Percentiles rank a stretch among this genome's conserved stretches.
phyloP scores from a whole-genome alignment of 2,329 filamentous ascomycete species.

The Didymella segeticola region DNA sequence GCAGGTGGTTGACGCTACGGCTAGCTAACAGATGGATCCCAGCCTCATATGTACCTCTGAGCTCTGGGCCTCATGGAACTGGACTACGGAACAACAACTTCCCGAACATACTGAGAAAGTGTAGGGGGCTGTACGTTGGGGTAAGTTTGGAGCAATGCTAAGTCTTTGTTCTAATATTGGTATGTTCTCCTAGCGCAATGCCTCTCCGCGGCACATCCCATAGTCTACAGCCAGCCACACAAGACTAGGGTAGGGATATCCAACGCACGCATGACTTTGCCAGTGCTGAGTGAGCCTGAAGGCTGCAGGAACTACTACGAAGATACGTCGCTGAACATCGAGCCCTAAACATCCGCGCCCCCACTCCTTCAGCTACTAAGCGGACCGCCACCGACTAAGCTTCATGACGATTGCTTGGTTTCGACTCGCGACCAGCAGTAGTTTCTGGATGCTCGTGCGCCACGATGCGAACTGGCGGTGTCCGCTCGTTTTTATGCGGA shows the following conservation, averaged over 20 bases:
- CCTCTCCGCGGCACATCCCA: conserved; percentile 5
- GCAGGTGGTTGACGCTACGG: conserved; percentile 21
- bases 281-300: conserved; percentile 1
- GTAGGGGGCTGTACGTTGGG: background rate
- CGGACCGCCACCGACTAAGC: conserved; percentile 29
- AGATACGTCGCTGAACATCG: background rate
- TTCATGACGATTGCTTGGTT: conserved; percentile 2
- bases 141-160: conserved; percentile 1
- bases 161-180: conserved; percentile 2
- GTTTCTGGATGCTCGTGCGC: background rate
- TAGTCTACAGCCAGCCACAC: conserved; percentile 15
- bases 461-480: conserved; percentile 2
- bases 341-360: background rate
- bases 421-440: conserved; percentile 5
- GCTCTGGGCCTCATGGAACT: background rate
- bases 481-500: no score
- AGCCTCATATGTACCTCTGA: conserved; percentile 2
- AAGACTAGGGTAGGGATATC: background rate
- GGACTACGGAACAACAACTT: background rate
- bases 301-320: background rate
- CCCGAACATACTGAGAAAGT: background rate
- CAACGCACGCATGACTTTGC: conserved; percentile 6
- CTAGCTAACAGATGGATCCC: conserved; percentile 8
- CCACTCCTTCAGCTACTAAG: conserved; percentile 35
- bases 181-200: background rate